Percentiles rank a stretch among this genome's conserved stretches.
Conservation (phyloP, 495 filamentous ascomycete species). For the Penicillium tannophilum region DNA sequence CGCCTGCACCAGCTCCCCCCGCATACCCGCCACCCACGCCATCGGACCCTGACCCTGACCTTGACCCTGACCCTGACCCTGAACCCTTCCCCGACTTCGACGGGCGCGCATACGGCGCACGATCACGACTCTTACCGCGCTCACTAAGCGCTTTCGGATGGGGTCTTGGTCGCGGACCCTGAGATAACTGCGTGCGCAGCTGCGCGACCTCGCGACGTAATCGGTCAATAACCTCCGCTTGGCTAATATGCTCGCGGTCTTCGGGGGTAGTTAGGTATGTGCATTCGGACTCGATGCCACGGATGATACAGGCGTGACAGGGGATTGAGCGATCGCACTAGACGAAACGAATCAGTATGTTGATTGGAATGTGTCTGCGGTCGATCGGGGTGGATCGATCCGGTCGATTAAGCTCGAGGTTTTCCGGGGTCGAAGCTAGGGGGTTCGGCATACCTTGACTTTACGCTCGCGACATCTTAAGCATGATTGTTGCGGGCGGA, state of each 20-base stretch:
- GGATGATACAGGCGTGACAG: constrained; percentile 34
- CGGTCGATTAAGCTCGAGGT: background rate
- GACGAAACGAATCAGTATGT: background rate
- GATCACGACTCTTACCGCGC: constrained; percentile 1
- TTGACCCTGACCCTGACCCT: no score
- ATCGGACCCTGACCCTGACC: background rate
- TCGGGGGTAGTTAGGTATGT: constrained; percentile 36
- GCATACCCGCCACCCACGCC: background rate
- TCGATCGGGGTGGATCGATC: background rate
- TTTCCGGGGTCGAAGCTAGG: background rate
- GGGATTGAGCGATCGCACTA: constrained; percentile 39
- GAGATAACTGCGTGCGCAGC: constrained; percentile 24
- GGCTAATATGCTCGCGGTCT: constrained; percentile 38
- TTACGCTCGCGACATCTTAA: constrained; percentile 38
- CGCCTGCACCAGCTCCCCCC: background rate
- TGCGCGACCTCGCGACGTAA: constrained; percentile 33
- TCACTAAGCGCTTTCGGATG: background rate
- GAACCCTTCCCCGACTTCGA: background rate
- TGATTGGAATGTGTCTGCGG: background rate
- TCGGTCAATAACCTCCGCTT: constrained; percentile 35
- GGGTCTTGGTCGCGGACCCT: constrained; percentile 12
- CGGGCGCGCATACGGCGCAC: constrained; percentile 3
- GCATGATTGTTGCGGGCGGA: constrained; percentile 37
- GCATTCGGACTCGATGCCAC: constrained; percentile 36
- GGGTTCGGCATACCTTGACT: constrained; percentile 49